phyloP scores from a whole-genome alignment of 2,329 filamentous ascomycete species.

The Ceratocystis smalleyi region DNA sequence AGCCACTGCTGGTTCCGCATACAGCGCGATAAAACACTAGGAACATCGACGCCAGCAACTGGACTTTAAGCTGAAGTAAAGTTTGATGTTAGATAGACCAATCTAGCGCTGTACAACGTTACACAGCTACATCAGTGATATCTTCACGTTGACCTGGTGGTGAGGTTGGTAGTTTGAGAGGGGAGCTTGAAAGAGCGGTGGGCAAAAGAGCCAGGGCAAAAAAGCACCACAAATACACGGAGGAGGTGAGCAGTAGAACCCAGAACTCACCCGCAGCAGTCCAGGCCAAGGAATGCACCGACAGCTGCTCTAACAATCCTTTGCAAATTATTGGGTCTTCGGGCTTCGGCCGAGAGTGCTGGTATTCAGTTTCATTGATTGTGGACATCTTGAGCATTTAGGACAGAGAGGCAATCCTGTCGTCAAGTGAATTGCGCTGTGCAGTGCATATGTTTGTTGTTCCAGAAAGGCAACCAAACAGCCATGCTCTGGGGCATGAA shows the following conservation, averaged over 20 bases:
- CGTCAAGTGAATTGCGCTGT: not conserved
- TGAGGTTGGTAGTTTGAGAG: not conserved
- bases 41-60: not conserved
- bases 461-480: not conserved
- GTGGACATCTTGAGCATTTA: not conserved
- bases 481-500: not conserved
- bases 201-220: not conserved
- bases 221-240: not conserved
- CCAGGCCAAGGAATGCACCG: not conserved
- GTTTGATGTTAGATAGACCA: slow-evolving; percentile 1
- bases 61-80: not conserved
- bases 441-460: not conserved
- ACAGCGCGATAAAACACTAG: not conserved
- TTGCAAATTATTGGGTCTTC: not conserved
- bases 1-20: not conserved
- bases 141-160: not conserved
- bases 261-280: no score
- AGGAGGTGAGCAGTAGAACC: not conserved
- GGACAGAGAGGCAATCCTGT: not conserved
- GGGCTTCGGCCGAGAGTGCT: not conserved
- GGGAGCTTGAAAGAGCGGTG: not conserved
- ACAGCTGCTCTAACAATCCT: not conserved
- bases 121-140: not conserved
- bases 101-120: slow-evolving; percentile 7
- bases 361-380: not conserved